Conservation (phyloP, 495 filamentous ascomycete genomes). For the Xylaria curta region DNA sequence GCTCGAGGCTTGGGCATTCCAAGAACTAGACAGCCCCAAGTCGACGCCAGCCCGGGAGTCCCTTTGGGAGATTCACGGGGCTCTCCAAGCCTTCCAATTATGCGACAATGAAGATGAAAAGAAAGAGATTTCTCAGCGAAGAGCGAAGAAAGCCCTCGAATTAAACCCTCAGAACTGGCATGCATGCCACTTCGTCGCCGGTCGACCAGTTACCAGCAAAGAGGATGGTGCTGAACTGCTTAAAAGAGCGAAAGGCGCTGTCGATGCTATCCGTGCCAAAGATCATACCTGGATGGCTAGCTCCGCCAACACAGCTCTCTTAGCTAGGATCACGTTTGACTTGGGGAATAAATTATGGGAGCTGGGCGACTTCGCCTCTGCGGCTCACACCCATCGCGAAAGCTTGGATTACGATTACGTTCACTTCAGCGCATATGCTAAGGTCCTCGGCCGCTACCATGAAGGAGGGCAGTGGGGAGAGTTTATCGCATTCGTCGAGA, state of each 20-base stretch:
- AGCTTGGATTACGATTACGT: constrained; percentile 39
- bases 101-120: constrained; percentile 28
- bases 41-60: constrained; percentile 33
- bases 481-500: constrained; percentile 41
- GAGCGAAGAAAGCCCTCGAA: constrained; percentile 41
- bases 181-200: constrained; percentile 43
- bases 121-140: constrained; percentile 30
- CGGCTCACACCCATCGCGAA: constrained; percentile 36
- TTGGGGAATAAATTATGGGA: constrained; percentile 46
- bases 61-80: constrained; percentile 48
- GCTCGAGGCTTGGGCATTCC: constrained; percentile 34
- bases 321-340: constrained; percentile 43
- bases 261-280: constrained; percentile 30
- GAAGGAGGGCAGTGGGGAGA: constrained; percentile 37
- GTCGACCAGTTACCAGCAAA: constrained; percentile 35
- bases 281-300: constrained; percentile 35
- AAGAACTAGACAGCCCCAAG: constrained; percentile 26
- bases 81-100: constrained; percentile 39
- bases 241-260: constrained; percentile 32
- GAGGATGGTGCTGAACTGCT: constrained; percentile 42
- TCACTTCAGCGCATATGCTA: constrained; percentile 36
- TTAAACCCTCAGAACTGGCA: constrained; percentile 48
- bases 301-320: constrained; percentile 31
- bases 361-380: constrained; percentile 38
- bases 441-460: constrained; percentile 40